Evolutionary conservation across 139 green algal species (phyloP), one percentile per base, ranked within the genome.

Genomic region (Tetradesmus obliquus): DNA sequence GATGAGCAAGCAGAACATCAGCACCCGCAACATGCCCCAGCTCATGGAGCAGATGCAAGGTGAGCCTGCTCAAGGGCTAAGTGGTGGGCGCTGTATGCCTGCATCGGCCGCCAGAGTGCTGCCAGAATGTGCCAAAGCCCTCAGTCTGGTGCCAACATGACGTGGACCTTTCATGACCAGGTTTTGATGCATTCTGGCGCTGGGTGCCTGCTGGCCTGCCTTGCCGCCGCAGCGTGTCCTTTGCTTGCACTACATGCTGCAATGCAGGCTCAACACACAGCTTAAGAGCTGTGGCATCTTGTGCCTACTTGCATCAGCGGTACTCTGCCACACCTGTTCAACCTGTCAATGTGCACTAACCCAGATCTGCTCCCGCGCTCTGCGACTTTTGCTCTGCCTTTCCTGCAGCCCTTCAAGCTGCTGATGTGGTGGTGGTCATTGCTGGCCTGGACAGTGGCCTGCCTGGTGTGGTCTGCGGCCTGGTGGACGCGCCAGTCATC

Each of bases 401-500:
- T 17, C 72, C 20, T 17, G 32, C 89, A 93, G 90, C 20, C 17
- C 32, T 93, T 1, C 84, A 87, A 62, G 84, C 85, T 69, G 90
- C 90, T 20, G 97, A 98, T 69, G 97, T 99, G 57, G 94, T 99
- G 60, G 92, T 99, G n/a, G 96, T 97, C 51, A 93, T 98, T 55
- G 94, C 95, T 13, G 97, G 97, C 66, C 97, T 95, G 84, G 97
- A 99, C 88, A 94, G 93, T 5, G 95, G 94, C 8, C 92, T 98
- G 32, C 94, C 96, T 3, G 92, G 91, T 55, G 95, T 98, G 7
- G 93, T 99, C 54, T 95, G 95, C 2, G 96, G 96, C 15, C 74
- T 99, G 84, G 95, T 97, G 45, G 97, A 98, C 72, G 93, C 92
- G 0, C 97, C 97, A 2, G 97, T 99, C 84, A 91, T 98, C 19